Conservation (phyloP, 2,329 filamentous ascomycete species). For the Ophiocordyceps camponoti-saundersi region DNA sequence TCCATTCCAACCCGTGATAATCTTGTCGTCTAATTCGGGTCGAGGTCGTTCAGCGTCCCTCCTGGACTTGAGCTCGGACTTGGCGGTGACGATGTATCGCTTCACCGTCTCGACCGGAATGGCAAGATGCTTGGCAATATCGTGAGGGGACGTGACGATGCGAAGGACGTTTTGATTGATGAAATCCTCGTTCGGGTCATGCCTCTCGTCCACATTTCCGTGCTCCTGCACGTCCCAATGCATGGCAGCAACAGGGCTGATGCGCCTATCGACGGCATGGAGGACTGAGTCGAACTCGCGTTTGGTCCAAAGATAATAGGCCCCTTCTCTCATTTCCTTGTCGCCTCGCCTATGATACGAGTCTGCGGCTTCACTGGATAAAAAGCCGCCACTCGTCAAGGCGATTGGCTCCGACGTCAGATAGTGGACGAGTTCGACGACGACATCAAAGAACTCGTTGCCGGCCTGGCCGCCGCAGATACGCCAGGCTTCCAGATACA, state of each 20-base stretch:
- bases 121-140: slow-evolving; percentile 60
- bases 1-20: slow-evolving; percentile 77
- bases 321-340: slow-evolving; percentile 71
- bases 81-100: slow-evolving; percentile 48
- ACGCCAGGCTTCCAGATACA: slow-evolving; percentile 78
- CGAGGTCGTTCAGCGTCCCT: slow-evolving; percentile 57
- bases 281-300: slow-evolving; percentile 72
- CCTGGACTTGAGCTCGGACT: slow-evolving; percentile 50
- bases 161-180: slow-evolving; percentile 83
- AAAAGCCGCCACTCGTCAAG: slow-evolving; percentile 56
- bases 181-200: slow-evolving; percentile 87
- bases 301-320: slow-evolving; percentile 86
- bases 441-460: slow-evolving; percentile 58
- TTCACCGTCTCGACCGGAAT: slow-evolving; percentile 52
- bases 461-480: slow-evolving; percentile 31
- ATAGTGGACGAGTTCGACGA: slow-evolving; percentile 76
- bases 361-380: slow-evolving; percentile 80
- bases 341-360: slow-evolving; percentile 61
- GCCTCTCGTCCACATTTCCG: slow-evolving; percentile 67
- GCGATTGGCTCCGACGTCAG: slow-evolving; percentile 56
- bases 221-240: slow-evolving; percentile 75
- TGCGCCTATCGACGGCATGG: slow-evolving; percentile 26
- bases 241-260: slow-evolving; percentile 57
- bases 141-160: slow-evolving; percentile 47
- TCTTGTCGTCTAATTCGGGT: slow-evolving; percentile 74